phyloP scores from a whole-genome alignment of 805 yeast species.

The Brettanomyces sp. region DNA sequence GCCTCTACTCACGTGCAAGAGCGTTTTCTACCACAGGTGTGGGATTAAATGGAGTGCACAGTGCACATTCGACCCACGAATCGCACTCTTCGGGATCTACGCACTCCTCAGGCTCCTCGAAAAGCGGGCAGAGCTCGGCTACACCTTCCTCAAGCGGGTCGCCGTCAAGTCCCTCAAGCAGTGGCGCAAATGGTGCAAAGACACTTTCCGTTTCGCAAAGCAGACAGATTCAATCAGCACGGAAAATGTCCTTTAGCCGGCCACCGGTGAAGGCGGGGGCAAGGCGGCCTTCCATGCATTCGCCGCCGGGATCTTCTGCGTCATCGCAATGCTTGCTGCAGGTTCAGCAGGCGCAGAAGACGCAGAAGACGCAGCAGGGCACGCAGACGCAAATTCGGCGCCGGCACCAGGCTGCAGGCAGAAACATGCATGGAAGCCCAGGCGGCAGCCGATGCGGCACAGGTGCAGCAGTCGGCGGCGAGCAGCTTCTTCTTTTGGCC shows the following conservation, averaged over 20 bases:
- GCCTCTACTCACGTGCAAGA: no score
- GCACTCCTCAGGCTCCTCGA: no score
- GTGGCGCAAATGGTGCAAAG: not conserved
- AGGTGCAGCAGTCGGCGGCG: not conserved
- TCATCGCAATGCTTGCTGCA: not conserved
- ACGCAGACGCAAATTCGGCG: not conserved
- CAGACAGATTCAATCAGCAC: not conserved
- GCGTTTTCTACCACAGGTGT: no score
- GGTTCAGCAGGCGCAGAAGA: not conserved
- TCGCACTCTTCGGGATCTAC: no score
- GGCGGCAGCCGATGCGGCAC: not conserved
- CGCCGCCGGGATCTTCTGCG: not conserved
- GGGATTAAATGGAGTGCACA: no score
- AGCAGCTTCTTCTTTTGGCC: constrained; percentile 11
- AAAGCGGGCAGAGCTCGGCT: not conserved
- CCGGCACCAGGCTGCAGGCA: no score
- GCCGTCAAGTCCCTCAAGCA: not conserved
- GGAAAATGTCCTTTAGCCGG: not conserved
- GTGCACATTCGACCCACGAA: no score
- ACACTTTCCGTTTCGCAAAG: not conserved
- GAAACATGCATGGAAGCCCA: no score
- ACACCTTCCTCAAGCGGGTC: not conserved
- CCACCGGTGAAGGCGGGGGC: not conserved
- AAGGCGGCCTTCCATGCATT: not conserved
- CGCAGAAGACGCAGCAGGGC: no score